Conservation (phyloP, 2,329 filamentous ascomycete genomes). For the Trichoderma sp. region DNA sequence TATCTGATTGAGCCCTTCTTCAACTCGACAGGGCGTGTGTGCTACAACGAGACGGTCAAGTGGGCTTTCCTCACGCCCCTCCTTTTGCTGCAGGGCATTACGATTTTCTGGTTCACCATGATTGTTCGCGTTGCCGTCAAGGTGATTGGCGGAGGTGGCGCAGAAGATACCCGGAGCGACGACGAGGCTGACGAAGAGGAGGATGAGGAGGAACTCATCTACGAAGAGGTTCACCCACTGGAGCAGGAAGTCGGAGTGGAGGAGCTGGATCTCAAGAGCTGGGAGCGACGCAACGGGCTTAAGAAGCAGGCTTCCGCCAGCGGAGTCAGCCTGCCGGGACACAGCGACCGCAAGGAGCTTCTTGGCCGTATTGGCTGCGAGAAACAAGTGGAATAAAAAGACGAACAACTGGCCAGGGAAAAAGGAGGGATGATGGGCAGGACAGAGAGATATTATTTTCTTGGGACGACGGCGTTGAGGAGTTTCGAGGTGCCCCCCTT, state of each 20-base stretch:
- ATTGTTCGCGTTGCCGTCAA: slow-evolving; percentile 79
- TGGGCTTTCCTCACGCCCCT: slow-evolving; percentile 76
- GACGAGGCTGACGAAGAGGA: slow-evolving; percentile 73
- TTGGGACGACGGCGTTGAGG: slow-evolving; percentile 20
- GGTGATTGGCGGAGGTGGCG: slow-evolving; percentile 71
- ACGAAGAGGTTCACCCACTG: slow-evolving; percentile 55
- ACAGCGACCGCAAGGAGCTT: slow-evolving; percentile 76
- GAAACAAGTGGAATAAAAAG: slow-evolving; percentile 60
- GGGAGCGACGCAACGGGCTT: slow-evolving; percentile 56
- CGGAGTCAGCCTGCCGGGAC: slow-evolving; percentile 65
- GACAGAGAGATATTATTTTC: neutral
- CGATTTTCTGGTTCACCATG: slow-evolving; percentile 85
- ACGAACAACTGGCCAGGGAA: neutral
- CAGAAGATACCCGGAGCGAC: slow-evolving; percentile 85
- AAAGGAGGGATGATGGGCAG: neutral
- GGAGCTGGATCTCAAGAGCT: slow-evolving; percentile 63
- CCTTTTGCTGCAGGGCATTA: slow-evolving; percentile 74
- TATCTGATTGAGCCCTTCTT: slow-evolving; percentile 74
- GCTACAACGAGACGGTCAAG: slow-evolving; percentile 73
- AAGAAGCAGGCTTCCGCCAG: slow-evolving; percentile 54
- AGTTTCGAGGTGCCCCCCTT: slow-evolving; percentile 1
- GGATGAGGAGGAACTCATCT: slow-evolving; percentile 53
- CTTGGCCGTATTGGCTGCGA: slow-evolving; percentile 81
- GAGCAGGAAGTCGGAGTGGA: slow-evolving; percentile 78
- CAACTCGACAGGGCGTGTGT: slow-evolving; percentile 69